These are phyloP conservation scores for Huntiella abstrusa DNA, from an alignment of 2,329 filamentous ascomycete species.

Conservation along the genomic window DNA sequence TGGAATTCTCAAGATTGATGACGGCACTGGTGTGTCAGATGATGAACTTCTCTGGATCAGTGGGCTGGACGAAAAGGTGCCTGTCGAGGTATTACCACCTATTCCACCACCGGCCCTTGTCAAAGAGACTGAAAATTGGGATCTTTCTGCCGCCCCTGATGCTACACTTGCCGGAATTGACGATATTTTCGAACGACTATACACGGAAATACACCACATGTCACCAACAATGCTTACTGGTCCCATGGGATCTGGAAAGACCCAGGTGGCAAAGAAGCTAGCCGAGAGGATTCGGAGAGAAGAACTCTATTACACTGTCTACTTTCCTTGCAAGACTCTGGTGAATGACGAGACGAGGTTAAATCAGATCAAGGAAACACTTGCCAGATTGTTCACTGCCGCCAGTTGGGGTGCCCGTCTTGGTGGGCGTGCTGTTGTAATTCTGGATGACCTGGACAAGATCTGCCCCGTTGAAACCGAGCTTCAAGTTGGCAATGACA, in stretches of 20 bases:
- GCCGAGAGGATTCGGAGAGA: conserved; percentile 54
- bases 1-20: conserved; percentile 62
- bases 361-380: conserved; percentile 74
- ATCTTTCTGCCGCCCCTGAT: conserved; percentile 35
- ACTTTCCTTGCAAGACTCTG: conserved; percentile 71
- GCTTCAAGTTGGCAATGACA: conserved; percentile 81
- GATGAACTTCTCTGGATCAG: conserved; percentile 49
- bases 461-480: conserved; percentile 89
- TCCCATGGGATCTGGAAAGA: conserved; percentile 79
- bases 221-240: conserved; percentile 84
- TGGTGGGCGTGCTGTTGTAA: conserved; percentile 65
- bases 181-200: conserved; percentile 48
- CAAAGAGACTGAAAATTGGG: conserved; percentile 24
- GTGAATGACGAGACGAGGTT: conserved; percentile 83
- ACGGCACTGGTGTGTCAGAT: conserved; percentile 19
- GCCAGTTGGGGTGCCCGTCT: conserved; percentile 82
- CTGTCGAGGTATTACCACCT: conserved; percentile 58
- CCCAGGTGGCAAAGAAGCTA: conserved; percentile 56
- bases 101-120: conserved; percentile 46
- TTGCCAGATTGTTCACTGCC: conserved; percentile 67
- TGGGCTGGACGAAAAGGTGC: conserved; percentile 54
- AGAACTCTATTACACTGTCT: conserved; percentile 62
- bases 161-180: conserved; percentile 72
- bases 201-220: conserved; percentile 59
- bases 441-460: conserved; percentile 85